Evolutionary conservation across 495 filamentous ascomycete genomes (phyloP).

Genomic region (Penicillium longicatenatum): DNA sequence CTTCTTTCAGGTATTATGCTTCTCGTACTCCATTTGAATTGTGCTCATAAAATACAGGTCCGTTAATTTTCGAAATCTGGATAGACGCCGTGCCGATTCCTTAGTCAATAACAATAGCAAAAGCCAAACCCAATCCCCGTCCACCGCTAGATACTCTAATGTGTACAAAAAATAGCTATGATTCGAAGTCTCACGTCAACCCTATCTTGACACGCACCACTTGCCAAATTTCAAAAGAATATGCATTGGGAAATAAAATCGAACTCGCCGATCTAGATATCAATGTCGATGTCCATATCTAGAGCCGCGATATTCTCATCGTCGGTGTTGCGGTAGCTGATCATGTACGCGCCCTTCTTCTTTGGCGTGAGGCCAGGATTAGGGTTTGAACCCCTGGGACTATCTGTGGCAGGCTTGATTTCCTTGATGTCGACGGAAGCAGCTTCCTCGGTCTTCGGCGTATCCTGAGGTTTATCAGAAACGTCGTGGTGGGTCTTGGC

Average conservation of each 20-base stretch:
- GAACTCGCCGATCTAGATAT: conserved; percentile 50
- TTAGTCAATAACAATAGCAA: conserved; percentile 3
- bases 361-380: conserved; percentile 47
- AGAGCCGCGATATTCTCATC: conserved; percentile 82
- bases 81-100: conserved; percentile 17
- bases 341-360: conserved; percentile 62
- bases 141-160: not conserved
- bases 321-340: conserved; percentile 73
- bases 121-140: conserved; percentile 1
- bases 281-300: conserved; percentile 81
- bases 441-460: conserved; percentile 33
- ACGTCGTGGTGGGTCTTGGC: conserved; percentile 65
- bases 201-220: not conserved
- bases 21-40: conserved; percentile 10
- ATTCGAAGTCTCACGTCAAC: not conserved
- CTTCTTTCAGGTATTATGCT: not conserved
- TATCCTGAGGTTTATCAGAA: conserved; percentile 31
- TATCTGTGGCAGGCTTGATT: conserved; percentile 47
- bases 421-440: conserved; percentile 31
- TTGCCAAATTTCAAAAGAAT: not conserved
- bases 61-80: conserved; percentile 8
- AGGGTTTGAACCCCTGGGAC: conserved; percentile 42
- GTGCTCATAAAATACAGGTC: conserved; percentile 26
- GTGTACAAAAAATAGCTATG: conserved; percentile 3
- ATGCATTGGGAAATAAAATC: not conserved